Percentiles rank a stretch among this genome's conserved stretches.
Conservation (phyloP, 306 rosid species). For the Prinsepia uniflora region DNA sequence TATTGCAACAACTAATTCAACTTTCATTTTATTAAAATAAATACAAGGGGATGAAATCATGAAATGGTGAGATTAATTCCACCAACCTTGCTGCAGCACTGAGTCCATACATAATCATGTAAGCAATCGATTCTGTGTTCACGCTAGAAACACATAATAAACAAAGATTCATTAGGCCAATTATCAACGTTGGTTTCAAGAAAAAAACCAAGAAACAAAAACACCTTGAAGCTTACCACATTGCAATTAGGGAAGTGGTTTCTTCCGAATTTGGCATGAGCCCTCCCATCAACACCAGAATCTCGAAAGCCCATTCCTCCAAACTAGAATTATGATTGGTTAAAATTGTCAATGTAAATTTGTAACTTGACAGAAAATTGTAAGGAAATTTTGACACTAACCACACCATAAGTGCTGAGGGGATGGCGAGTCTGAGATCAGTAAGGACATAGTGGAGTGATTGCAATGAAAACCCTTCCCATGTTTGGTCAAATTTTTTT, state of each 20-base stretch:
- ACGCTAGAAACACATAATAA: constrained; percentile 36
- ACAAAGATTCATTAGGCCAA: not conserved
- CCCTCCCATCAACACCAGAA: constrained; percentile 80
- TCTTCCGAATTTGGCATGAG: constrained; percentile 57
- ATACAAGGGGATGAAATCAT: too few relatives aligned
- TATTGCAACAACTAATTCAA: too few relatives aligned
- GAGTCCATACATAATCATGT: constrained; percentile 72
- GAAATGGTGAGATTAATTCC: not conserved
- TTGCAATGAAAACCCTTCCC: constrained; percentile 66
- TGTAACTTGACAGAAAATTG: not conserved
- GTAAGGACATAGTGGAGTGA: constrained; percentile 40
- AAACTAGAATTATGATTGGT: constrained; percentile 42
- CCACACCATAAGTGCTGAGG: constrained; percentile 88
- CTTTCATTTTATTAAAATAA: too few relatives aligned
- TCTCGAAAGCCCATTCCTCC: constrained; percentile 92
- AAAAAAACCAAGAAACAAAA: not conserved
- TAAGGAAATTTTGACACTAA: constrained; percentile 25
- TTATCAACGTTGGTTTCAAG: not conserved
- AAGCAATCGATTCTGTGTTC: constrained; percentile 68
- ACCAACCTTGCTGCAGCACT: constrained; percentile 81
- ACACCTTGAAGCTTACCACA: constrained; percentile 49
- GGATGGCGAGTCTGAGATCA: constrained; percentile 62
- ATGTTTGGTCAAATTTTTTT: constrained; percentile 50
- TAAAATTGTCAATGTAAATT: not conserved
- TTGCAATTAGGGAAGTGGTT: constrained; percentile 79